phyloP scores from a whole-genome alignment of 2,329 filamentous ascomycete genomes.

The Tolypocladium paradoxum region DNA sequence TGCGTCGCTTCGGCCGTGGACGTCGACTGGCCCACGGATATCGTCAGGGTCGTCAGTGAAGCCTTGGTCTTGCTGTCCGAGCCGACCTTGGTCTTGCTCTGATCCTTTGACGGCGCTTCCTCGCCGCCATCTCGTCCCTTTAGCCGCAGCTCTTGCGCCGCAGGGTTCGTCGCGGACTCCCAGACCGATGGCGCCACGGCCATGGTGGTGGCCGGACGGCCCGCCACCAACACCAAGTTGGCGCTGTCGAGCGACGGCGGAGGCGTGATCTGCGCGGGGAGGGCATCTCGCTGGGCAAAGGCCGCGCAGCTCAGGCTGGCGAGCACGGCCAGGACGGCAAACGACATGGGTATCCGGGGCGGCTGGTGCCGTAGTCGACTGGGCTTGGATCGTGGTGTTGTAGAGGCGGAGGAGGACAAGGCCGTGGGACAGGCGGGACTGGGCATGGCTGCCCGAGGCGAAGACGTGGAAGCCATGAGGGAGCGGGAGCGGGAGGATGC shows the following conservation, averaged over 20 bases:
- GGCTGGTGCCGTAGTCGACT: not conserved
- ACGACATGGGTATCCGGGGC: slow-evolving; percentile 1
- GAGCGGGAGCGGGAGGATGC: not conserved
- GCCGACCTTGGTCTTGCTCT: not conserved
- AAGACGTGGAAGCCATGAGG: not conserved
- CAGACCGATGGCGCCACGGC: not conserved
- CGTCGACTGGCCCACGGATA: not conserved
- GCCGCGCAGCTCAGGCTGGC: slow-evolving; percentile 2
- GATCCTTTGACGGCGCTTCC: not conserved
- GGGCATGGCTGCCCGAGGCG: not conserved
- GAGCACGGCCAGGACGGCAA: slow-evolving; percentile 2
- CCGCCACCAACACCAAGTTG: not conserved
- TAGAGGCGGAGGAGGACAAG: not conserved
- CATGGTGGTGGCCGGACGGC: not conserved
- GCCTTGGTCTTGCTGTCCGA: not conserved
- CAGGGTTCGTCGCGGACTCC: not conserved
- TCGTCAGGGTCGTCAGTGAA: not conserved
- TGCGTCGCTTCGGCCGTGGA: not conserved
- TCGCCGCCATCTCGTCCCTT: not conserved
- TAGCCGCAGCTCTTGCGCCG: not conserved
- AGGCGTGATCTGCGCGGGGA: slow-evolving; percentile 2
- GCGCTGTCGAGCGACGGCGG: not conserved
- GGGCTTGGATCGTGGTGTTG: not conserved
- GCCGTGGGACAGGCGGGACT: not conserved
- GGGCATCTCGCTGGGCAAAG: slow-evolving; percentile 1